Percentiles rank a stretch among this genome's conserved stretches.
Conservation (phyloP, 2,329 filamentous ascomycete species). For the Ophiosphaerella korrae region DNA sequence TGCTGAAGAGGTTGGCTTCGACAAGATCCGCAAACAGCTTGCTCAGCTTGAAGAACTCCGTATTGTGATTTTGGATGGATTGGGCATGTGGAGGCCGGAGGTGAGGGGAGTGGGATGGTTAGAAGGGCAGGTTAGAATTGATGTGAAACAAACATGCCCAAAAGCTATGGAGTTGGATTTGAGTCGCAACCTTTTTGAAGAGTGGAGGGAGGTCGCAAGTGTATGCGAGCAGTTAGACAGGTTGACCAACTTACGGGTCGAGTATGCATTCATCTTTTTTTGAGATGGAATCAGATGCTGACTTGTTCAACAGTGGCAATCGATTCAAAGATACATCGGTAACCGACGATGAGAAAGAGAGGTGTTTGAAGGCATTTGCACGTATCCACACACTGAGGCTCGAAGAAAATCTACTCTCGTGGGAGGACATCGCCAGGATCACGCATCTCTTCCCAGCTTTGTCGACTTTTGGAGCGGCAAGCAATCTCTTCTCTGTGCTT, state of each 20-base stretch:
- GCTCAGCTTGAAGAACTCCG: constrained; percentile 77
- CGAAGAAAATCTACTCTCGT: constrained; percentile 53
- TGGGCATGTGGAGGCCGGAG: constrained; percentile 60
- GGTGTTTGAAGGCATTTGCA: constrained; percentile 35
- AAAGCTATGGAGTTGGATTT: constrained; percentile 77
- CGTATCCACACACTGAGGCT: constrained; percentile 54
- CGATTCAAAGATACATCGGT: constrained; percentile 59
- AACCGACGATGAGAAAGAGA: constrained; percentile 25
- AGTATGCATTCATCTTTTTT: constrained; percentile 57
- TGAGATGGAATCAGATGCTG: not conserved
- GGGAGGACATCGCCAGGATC: constrained; percentile 45
- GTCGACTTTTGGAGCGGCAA: constrained; percentile 53
- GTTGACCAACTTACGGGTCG: constrained; percentile 70
- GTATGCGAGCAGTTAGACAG: constrained; percentile 74
- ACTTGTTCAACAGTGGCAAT: constrained; percentile 66
- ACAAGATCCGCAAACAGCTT: constrained; percentile 83
- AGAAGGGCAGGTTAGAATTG: constrained; percentile 34
- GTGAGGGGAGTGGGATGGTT: constrained; percentile 29
- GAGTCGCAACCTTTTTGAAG: constrained; percentile 79
- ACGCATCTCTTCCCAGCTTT: constrained; percentile 63
- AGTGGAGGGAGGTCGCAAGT: constrained; percentile 67
- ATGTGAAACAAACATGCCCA: constrained; percentile 63
- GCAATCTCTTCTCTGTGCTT: constrained; percentile 46
- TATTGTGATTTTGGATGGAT: constrained; percentile 80
- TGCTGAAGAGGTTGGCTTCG: constrained; percentile 92